Evolutionary conservation across 2,329 filamentous ascomycete species (phyloP), one percentile per base, ranked within the genome.

Genomic region (Blumeriella jaapii): DNA sequence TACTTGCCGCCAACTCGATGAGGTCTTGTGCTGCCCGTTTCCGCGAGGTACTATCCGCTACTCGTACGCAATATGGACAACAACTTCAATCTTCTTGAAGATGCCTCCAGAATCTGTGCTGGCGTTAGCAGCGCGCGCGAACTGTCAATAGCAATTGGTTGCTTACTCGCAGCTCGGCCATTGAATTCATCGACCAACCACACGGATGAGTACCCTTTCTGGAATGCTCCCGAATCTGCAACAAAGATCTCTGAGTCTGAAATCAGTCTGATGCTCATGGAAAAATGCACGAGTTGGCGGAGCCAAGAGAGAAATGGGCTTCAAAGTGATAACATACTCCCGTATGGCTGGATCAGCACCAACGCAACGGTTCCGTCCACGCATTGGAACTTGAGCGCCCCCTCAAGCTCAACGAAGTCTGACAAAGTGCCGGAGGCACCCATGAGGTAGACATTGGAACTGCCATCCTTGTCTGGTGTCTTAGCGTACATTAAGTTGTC

Each of bases 311-410:
- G n/a, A n/a, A n/a, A n/a, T n/a, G n/a, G n/a, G n/a, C n/a, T n/a
- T n/a, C n/a, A n/a, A n/a, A 15, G 9, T 13, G 6, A 16, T 19
- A 6, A 19, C 31, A 26, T 13, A 33, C 31, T 19, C 10, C 22
- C 31, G 6, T 33, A 4, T 5, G 31, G 31, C 10, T 23, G 14
- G 5, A 33, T 17, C 15, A 33, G n/a, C 10, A 33, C 31, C n/a
- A 33, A 12, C 11, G 31, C 14, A 2, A 33, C 22, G 9, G 22
- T 26, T 6, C 31, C 22, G 18, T 33, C 23, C 2, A 33, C 19
- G 12, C 22, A 33, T 17, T 33, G 31, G 22, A 22, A 33, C 31
- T 33, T 33, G 22, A 33, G 24, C 16, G 14, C 6, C 6, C 31
- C 31, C 15, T 33, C 31, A 2, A 33, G 16, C 14, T 26, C 23